Conservation (phyloP, 1,139 yeast genomes). For the Kodamaea fungicola region DNA sequence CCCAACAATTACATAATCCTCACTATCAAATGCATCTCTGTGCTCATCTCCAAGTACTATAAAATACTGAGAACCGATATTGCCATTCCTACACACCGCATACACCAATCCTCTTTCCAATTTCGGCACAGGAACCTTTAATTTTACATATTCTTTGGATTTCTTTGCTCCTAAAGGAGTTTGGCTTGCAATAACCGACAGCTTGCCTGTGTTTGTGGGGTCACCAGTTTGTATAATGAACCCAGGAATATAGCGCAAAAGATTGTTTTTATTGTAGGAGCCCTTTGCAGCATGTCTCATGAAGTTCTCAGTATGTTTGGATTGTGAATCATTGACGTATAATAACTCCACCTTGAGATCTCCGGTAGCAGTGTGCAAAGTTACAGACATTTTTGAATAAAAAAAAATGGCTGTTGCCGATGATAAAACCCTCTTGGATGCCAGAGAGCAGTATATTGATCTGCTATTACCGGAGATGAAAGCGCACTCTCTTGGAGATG, state of each 20-base stretch:
- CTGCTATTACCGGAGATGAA: conserved; percentile 24
- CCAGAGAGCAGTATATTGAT: conserved; percentile 22
- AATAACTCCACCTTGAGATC: conserved; percentile 16
- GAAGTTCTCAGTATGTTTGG: conserved; percentile 17
- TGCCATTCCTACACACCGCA: conserved; percentile 12
- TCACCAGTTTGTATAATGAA: conserved; percentile 52
- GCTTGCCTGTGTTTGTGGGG: conserved; percentile 46
- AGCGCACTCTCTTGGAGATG: conserved; percentile 9
- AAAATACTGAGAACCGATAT: conserved; percentile 20
- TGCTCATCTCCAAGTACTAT: conserved; percentile 16
- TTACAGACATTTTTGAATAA: conserved; percentile 10
- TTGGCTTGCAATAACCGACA: conserved; percentile 8
- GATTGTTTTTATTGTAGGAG: conserved; percentile 34
- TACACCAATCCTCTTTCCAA: conserved; percentile 16
- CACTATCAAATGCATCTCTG: conserved; percentile 9
- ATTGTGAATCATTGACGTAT: conserved; percentile 9
- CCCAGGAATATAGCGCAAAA: conserved; percentile 40
- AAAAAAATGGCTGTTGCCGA: not conserved
- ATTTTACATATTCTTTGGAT: not conserved
- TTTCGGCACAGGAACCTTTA: not conserved
- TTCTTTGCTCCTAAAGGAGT: conserved; percentile 2
- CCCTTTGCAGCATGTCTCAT: conserved; percentile 49
- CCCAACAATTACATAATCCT: conserved; percentile 17
- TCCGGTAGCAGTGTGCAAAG: conserved; percentile 19
- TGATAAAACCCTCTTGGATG: conserved; percentile 1